Evolutionary conservation across 75 land plant genomes (phyloP).

Genomic region (Pinus tabuliformis): DNA sequence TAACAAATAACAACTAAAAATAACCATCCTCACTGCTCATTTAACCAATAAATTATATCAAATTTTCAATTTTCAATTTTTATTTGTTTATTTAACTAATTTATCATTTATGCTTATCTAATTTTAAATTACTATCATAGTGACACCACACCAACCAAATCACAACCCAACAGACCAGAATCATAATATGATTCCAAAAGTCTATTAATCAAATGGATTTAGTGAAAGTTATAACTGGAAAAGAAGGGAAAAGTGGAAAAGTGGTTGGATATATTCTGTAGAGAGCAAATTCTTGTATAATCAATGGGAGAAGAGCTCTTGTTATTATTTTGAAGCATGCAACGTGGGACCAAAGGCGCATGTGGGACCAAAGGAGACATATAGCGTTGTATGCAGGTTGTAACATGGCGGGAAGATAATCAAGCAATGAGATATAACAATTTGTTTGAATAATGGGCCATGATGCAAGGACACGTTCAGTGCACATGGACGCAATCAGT

Average conservation of each 20-base stretch:
- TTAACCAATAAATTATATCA: no score
- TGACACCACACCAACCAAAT: neutral
- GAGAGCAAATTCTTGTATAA: neutral
- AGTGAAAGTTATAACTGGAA: neutral
- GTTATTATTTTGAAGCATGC: neutral
- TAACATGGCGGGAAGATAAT: constrained; percentile 7
- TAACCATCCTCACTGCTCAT: no score
- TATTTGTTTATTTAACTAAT: no score
- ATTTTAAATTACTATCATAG: neutral
- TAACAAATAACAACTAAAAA: no score
- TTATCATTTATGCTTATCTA: no score
- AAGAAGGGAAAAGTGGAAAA: no score
- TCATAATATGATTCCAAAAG: no score
- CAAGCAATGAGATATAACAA: neutral
- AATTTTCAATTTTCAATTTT: no score
- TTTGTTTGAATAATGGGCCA: neutral
- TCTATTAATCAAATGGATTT: no score
- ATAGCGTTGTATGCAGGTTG: neutral
- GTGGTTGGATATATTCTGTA: constrained; percentile 2
- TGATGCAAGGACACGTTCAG: constrained; percentile 7
- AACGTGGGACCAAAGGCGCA: constrained; percentile 10
- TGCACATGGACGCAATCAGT: constrained; percentile 10
- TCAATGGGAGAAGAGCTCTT: no score
- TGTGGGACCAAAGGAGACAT: constrained; percentile 7
- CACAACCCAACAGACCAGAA: neutral